Base-by-base conservation (phyloP, 805 yeast species). In the Ogataea degrootiae region DNA sequence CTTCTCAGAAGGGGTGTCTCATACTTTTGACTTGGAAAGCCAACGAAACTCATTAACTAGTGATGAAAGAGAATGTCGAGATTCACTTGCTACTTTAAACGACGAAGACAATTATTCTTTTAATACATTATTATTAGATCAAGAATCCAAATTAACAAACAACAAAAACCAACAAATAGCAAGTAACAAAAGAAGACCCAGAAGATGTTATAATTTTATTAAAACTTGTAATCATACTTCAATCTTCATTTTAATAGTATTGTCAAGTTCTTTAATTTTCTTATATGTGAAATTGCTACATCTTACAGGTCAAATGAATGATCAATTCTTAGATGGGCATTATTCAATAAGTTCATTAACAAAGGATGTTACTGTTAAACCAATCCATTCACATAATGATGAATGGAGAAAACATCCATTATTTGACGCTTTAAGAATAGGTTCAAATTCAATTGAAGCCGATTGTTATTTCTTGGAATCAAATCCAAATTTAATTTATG, bases 321-420 rank as follows among this genome's bases (percentile, higher is more conserved):
- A 46, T 2, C 34, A 34, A 19, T 34, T 37, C 16, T 19, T 39
- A 16, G 31, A 38, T 37, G 49, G 34, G 19, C 43, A n/a, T 33
- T 41, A 37, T n/a, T 44, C 44, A 11, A 34, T 53, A 23, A 56
- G 51, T 34, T 34, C 52, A 2, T 44, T 63, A 36, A 63, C 67
- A 9, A 54, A 56, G 35, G 67, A 59, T 46, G 61, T 59, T 9
- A 26, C 48, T 8, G 45, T 62, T 6, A 47, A 62, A 41, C 69
- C 71, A 37, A 68, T 82, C 22, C 89, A 83, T 58, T 80, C 87
- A 1, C 89, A 83, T 59, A 83, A 83, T 57, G 88, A 83, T 59
- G 84, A 83, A 61, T 80, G 85, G 84, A 66, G 88, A 56, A 49
- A 58, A 3, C 56, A 67, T 5, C 88, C 88, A 0, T 66, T 83